Percentiles rank a stretch among this genome's conserved stretches.
Conservation (phyloP, 108 stramenopile genomes). For the Cyclostephanos tholiformis region DNA sequence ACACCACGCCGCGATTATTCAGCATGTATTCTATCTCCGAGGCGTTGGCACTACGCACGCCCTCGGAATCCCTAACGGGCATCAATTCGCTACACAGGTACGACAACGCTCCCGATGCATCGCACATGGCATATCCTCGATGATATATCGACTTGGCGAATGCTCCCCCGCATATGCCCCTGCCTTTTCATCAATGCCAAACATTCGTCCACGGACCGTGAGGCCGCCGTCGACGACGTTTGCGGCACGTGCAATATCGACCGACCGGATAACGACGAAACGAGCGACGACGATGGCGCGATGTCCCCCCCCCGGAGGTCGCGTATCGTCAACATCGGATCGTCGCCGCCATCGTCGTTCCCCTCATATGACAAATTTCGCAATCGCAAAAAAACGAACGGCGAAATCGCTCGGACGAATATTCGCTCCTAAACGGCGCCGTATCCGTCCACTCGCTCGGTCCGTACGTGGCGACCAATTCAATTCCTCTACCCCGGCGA, state of each 20-base stretch:
- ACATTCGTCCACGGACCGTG: slow-evolving; percentile 3
- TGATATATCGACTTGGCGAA: slow-evolving; percentile 20
- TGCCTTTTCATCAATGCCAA: slow-evolving; percentile 20
- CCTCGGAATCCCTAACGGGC: slow-evolving; percentile 24
- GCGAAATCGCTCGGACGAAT: slow-evolving; percentile 19
- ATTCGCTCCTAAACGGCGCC: slow-evolving; percentile 10
- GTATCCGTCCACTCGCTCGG: slow-evolving; percentile 11
- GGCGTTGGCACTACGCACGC: slow-evolving; percentile 11
- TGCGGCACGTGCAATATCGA: background rate
- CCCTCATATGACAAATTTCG: slow-evolving; percentile 35
- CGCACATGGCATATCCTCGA: slow-evolving; percentile 15
- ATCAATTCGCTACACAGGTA: slow-evolving; percentile 8
- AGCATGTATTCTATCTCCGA: slow-evolving; percentile 11
- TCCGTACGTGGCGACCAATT: slow-evolving; percentile 18
- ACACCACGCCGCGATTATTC: slow-evolving; percentile 10
- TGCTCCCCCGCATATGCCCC: slow-evolving; percentile 9
- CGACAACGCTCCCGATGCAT: slow-evolving; percentile 10
- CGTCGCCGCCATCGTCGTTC: slow-evolving; percentile 24
- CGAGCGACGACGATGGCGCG: slow-evolving; percentile 1
- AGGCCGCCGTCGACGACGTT: slow-evolving; percentile 1
- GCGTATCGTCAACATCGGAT: slow-evolving; percentile 27
- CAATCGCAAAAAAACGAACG: slow-evolving; percentile 31
- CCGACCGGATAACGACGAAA: background rate
- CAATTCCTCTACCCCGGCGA: slow-evolving; percentile 15
- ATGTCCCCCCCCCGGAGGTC: slow-evolving; percentile 20